Percentiles rank a stretch among this genome's conserved stretches.
Conservation (phyloP, 495 filamentous ascomycete genomes). For the Xylaria flabelliformis region DNA sequence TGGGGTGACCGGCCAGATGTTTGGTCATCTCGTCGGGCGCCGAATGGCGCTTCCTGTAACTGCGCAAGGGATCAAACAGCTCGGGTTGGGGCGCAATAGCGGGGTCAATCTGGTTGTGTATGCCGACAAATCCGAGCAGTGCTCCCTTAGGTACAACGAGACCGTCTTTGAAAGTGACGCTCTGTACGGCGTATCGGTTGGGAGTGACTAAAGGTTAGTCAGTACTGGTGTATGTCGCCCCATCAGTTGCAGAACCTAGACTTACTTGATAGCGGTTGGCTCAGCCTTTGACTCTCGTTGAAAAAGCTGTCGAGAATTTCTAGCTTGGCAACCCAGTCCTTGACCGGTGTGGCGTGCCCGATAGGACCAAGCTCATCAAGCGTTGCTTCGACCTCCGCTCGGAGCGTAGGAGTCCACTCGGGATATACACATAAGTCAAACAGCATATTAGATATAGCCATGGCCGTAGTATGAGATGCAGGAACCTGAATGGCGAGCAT, state of each 20-base stretch:
- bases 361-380: background rate
- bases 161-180: constrained; percentile 14
- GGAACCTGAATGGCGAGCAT: constrained; percentile 32
- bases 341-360: background rate
- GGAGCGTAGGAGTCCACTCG: background rate
- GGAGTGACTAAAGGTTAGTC: background rate
- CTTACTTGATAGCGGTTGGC: constrained; percentile 17
- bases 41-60: background rate
- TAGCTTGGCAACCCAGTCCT: background rate
- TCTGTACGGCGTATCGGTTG: background rate
- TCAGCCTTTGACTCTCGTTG: constrained; percentile 2
- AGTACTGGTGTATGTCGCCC: no score
- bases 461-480: constrained; percentile 37
- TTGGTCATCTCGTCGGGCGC: background rate
- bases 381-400: background rate
- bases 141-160: background rate
- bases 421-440: constrained; percentile 20
- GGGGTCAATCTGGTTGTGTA: constrained; percentile 14
- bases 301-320: constrained; percentile 9
- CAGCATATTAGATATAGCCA: constrained; percentile 9
- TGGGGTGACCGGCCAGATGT: background rate
- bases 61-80: background rate
- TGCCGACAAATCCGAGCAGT: background rate
- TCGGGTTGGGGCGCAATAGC: constrained; percentile 4
- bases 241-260: no score